These are phyloP conservation scores for Vinca minor DNA, from an alignment of 257 asterid species.

Conservation along the genomic window DNA sequence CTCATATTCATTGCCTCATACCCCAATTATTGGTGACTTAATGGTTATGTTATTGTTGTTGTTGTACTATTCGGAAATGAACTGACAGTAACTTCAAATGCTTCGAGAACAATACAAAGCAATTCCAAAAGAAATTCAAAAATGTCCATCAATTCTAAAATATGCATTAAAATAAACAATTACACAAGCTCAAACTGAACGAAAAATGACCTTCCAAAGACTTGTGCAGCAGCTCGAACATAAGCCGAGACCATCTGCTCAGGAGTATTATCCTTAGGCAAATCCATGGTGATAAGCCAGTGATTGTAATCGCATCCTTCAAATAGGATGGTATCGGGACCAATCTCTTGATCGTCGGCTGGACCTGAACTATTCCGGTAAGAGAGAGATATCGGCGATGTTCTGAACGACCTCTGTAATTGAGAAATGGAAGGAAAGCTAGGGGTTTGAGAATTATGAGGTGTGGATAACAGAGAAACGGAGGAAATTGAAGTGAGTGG, in stretches of 20 bases:
- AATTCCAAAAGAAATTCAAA: no score
- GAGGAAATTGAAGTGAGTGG: constrained; percentile 11
- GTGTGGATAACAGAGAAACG: not conserved
- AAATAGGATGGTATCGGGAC: constrained; percentile 68
- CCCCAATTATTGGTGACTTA: no score
- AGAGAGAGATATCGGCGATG: constrained; percentile 28
- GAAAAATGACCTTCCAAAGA: constrained; percentile 65
- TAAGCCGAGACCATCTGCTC: constrained; percentile 68
- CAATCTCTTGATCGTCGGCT: constrained; percentile 42
- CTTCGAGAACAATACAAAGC: no score
- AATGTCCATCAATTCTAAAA: no score
- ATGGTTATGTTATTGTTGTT: no score
- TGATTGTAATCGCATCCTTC: constrained; percentile 96
- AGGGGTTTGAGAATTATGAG: constrained; percentile 1
- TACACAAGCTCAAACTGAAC: no score
- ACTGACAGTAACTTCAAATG: no score
- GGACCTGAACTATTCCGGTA: constrained; percentile 33
- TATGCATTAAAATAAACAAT: no score
- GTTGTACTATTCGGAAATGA: no score
- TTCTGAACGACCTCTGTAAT: constrained; percentile 31
- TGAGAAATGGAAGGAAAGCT: not conserved
- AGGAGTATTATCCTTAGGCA: constrained; percentile 48
- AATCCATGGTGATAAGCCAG: constrained; percentile 80
- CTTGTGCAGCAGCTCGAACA: constrained; percentile 62
- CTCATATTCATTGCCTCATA: no score